Evolutionary conservation across 352 stramenopile species (phyloP), one percentile per base, ranked within the genome.

Genomic region (Globisporangium abappressorium): DNA sequence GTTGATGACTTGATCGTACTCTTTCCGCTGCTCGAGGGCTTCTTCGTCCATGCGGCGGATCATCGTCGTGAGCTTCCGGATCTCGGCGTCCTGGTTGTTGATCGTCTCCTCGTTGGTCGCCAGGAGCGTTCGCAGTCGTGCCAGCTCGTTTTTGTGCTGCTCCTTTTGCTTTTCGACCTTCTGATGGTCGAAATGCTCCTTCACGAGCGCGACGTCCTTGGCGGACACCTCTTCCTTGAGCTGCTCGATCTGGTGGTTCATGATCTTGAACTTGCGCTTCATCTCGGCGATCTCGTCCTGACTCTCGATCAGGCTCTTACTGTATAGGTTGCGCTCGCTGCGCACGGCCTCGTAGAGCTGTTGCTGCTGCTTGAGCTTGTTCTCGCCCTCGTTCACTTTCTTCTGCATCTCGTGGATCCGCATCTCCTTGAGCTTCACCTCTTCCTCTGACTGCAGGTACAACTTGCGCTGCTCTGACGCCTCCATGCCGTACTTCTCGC

Each of bases 181-280:
- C 68, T 98, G 91, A 70, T 97, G 90, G 68, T 98, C 93, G 70
- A 98, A 98, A 69, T 98, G 92, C 72, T 98, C 94, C 71, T 98
- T 99, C 11, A 99, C 91, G 8, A 99, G 78, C 28, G 92, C 93
- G 28, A 97, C 82, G 70, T 99, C 97, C 80, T 98, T 99, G 9
- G 90, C 93, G 8, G 81, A 85, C 46, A 99, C 94, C 66, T 99
- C 95, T 67, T 98, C 96, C 77, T 99, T 98, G 36, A 99, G 86
- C 73, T 98, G 94, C 76, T 98, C 93, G 60, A 99, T 94, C 68
- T 98, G 91, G 76, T 98, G 92, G 56, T 88, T 98, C 72, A 98
- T 92, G 76, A 98, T 98, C 75, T 98, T 99, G 78, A 98, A 98
- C 73, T 98, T 98, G 72, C 94, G 87, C 72, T 98, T 98, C 86